A percentile compares a stretch with the other conserved stretches of the same genome.
Evolutionary conservation across 768 basidiomycete species (phyloP).

Genomic region (Tricholoma furcatifolium): DNA sequence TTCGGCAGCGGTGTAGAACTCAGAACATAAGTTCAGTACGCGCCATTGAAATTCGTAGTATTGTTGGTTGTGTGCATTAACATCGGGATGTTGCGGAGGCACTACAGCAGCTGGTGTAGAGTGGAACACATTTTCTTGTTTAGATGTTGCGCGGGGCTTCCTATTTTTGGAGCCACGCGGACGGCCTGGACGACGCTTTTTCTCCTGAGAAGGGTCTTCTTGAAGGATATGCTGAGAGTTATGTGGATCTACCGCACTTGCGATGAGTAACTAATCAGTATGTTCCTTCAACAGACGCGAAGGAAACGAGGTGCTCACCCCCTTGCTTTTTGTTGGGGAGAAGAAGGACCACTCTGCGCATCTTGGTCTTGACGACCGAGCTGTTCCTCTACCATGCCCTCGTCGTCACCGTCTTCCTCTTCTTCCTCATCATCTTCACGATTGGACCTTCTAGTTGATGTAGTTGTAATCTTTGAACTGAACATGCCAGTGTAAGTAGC

Average conservation of each 20-base stretch:
- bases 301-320: conserved; percentile 21
- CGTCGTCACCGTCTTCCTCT: conserved; percentile 72
- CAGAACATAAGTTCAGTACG: conserved; percentile 76
- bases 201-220: conserved; percentile 27
- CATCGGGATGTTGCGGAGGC: conserved; percentile 44
- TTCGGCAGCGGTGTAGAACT: conserved; percentile 84
- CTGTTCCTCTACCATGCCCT: conserved; percentile 70
- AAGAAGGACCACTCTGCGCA: conserved; percentile 35
- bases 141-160: conserved; percentile 42
- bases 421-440: conserved; percentile 50
- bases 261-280: conserved; percentile 11
- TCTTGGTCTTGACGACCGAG: conserved; percentile 49
- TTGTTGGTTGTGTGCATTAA: conserved; percentile 67
- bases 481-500: conserved; percentile 26
- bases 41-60: conserved; percentile 90
- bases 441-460: conserved; percentile 14
- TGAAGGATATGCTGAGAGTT: conserved; percentile 25
- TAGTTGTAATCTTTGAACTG: conserved; percentile 17
- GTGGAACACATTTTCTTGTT: conserved; percentile 42
- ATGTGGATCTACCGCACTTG: conserved; percentile 23
- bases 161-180: conserved; percentile 80
- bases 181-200: conserved; percentile 75
- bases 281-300: neutral
- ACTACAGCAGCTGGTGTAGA: conserved; percentile 29
- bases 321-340: conserved; percentile 32